These are phyloP conservation scores for Thalassiosira ordinaria DNA, from an alignment of 352 stramenopile genomes.

Conservation along the genomic window DNA sequence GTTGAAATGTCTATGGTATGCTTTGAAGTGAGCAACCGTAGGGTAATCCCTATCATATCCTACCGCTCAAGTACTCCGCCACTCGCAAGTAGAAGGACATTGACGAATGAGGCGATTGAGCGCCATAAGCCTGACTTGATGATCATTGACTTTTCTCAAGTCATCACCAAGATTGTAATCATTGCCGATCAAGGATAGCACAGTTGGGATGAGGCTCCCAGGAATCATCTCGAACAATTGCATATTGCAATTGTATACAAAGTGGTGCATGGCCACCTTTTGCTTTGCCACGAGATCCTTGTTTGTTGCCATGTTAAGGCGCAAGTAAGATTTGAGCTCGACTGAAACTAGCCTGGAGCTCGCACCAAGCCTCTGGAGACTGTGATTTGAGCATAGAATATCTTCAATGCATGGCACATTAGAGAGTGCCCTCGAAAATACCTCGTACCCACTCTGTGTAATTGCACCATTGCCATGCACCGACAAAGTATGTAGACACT, in stretches of 20 bases:
- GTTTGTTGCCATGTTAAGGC: neutral
- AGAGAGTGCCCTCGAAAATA: neutral
- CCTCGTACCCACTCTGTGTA: neutral
- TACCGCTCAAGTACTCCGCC: too few relatives aligned
- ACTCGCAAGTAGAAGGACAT: neutral
- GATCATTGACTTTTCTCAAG: too few relatives aligned
- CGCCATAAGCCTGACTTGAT: neutral
- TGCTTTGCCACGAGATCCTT: neutral
- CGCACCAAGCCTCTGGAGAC: neutral
- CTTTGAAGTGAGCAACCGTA: too few relatives aligned
- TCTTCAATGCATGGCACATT: neutral
- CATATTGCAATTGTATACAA: conserved; percentile 3
- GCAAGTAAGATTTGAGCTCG: neutral
- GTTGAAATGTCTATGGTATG: too few relatives aligned
- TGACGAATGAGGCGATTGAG: neutral
- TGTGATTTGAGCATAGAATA: neutral
- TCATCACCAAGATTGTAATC: neutral
- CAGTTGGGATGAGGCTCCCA: neutral
- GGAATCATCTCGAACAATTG: neutral
- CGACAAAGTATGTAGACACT: neutral
- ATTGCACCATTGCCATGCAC: neutral
- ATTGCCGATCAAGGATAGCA: neutral
- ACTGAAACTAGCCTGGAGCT: neutral
- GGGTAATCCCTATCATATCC: too few relatives aligned
- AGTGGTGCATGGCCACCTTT: neutral